Evolutionary conservation across 176 grass and related monocot species (phyloP), one percentile per base, ranked within the genome.

Genomic region (Musa beccarii): DNA sequence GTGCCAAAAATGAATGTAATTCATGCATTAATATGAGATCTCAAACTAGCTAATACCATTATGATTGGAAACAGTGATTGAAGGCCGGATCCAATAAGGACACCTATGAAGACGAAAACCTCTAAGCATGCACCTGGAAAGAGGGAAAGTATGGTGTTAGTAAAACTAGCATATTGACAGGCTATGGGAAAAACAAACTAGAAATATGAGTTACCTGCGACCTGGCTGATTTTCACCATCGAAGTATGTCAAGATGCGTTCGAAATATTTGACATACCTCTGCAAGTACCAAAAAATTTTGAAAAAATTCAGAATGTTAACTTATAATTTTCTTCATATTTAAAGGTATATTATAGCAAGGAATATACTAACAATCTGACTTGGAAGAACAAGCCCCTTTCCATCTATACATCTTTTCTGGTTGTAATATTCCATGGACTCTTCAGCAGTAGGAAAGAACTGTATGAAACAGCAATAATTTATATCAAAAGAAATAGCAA

Each of bases 251-350:
- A 94, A 88, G 56, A 95, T 88, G 54, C 85, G 86, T 69, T 99
- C 96, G 43, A 94, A 99, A 89, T 99, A 99, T 65, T 94, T 99
- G 69, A 94, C 96, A 80, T 99, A 99, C 80, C 96, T 99, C 96
- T 99, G 78, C 11, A 91, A 63, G 73, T 65, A 73, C 75, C 28
- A 66, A 82, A 77, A 20, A 0, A 6, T 43, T 43, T 43, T 49
- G 10, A 26, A 54, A 63, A 79, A 9, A 20, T 21, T 93, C 75
- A 93, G 71, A 87, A 49, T 15, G 71, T 22, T 65, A 16, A 17
- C 7, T 69, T 12, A 64, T 16, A 52, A 51, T 49, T 3, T 71
- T 78, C 59, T 76, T n/a, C 16, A 64, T 20, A 51, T 50, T 70
- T 75, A 72, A 74, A 49, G 23, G 23, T 62, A 49, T 6, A 55